These are phyloP conservation scores for Cladosporium sp. DNA, from an alignment of 2,329 filamentous ascomycete species.

Conservation along the genomic window DNA sequence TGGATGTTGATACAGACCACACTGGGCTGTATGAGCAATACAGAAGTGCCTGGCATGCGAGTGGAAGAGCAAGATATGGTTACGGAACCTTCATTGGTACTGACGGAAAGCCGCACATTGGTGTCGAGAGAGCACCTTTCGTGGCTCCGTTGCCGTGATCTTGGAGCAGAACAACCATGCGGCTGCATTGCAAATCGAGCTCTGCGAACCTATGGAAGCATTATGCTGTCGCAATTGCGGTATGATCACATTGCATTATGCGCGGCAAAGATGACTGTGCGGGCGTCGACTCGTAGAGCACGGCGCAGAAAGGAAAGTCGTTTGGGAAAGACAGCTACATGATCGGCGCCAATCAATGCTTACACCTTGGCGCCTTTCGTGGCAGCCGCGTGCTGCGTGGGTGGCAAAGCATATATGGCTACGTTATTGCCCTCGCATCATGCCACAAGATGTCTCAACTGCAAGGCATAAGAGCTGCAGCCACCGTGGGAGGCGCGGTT, in stretches of 20 bases:
- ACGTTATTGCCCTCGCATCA: background rate
- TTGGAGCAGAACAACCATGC: too few species aligned
- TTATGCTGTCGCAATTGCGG: too few species aligned
- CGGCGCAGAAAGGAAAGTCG: too few species aligned
- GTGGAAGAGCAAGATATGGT: slow-evolving; percentile 32
- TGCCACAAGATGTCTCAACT: background rate
- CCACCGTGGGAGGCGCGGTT: background rate
- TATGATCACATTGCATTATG: too few species aligned
- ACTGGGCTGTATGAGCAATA: background rate
- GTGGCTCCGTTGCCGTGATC: slow-evolving; percentile 3
- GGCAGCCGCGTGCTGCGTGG: background rate
- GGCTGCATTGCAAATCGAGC: too few species aligned
- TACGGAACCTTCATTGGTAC: slow-evolving; percentile 49
- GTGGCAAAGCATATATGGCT: slow-evolving; percentile 3
- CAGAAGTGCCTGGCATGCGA: background rate
- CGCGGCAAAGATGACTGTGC: too few species aligned
- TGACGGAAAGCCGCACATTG: slow-evolving; percentile 47
- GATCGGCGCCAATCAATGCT: too few species aligned
- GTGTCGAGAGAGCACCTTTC: slow-evolving; percentile 49
- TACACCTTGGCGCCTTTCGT: slow-evolving; percentile 26
- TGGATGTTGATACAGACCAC: slow-evolving; percentile 13
- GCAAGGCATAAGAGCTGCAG: background rate
- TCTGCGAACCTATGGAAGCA: too few species aligned
- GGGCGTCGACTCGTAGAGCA: too few species aligned
- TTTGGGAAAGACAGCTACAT: too few species aligned